Evolutionary conservation across 2,329 filamentous ascomycete species (phyloP).

Genomic region (Whalleya microplaca): DNA sequence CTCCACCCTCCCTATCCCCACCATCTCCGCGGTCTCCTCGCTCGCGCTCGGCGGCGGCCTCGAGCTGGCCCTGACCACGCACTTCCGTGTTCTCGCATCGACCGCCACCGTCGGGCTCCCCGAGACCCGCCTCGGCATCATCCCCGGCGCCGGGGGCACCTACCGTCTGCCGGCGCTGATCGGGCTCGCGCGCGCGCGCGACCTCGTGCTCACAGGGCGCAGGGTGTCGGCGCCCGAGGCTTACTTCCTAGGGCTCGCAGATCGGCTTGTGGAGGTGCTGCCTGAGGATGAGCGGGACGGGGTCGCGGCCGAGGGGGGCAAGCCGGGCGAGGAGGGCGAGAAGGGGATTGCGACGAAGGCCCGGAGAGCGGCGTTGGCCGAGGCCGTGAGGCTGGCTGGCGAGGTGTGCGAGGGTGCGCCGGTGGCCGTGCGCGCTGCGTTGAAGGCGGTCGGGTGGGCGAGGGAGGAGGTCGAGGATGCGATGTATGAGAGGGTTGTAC

Average conservation of each 20-base stretch:
- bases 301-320: slow-evolving; percentile 41
- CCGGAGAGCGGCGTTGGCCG: slow-evolving; percentile 69
- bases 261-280: slow-evolving; percentile 82
- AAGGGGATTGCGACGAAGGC: slow-evolving; percentile 58
- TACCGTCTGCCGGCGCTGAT: slow-evolving; percentile 83
- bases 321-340: slow-evolving; percentile 43
- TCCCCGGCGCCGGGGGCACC: slow-evolving; percentile 92
- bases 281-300: slow-evolving; percentile 55
- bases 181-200: slow-evolving; percentile 79
- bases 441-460: slow-evolving; percentile 76
- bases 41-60: slow-evolving; percentile 90
- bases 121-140: slow-evolving; percentile 90
- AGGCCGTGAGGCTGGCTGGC: slow-evolving; percentile 76
- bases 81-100: slow-evolving; percentile 85
- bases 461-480: slow-evolving; percentile 80
- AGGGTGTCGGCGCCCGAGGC: slow-evolving; percentile 82
- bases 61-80: slow-evolving; percentile 86
- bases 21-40: slow-evolving; percentile 85
- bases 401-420: slow-evolving; percentile 92
- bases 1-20: slow-evolving; percentile 79
- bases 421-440: slow-evolving; percentile 76
- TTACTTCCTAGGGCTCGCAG: slow-evolving; percentile 87
- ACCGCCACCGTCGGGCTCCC: slow-evolving; percentile 81
- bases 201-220: slow-evolving; percentile 89
- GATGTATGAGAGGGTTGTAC: slow-evolving; percentile 83